phyloP scores from a whole-genome alignment of 805 yeast species.

The Ogataea nakhonphanomensis region DNA sequence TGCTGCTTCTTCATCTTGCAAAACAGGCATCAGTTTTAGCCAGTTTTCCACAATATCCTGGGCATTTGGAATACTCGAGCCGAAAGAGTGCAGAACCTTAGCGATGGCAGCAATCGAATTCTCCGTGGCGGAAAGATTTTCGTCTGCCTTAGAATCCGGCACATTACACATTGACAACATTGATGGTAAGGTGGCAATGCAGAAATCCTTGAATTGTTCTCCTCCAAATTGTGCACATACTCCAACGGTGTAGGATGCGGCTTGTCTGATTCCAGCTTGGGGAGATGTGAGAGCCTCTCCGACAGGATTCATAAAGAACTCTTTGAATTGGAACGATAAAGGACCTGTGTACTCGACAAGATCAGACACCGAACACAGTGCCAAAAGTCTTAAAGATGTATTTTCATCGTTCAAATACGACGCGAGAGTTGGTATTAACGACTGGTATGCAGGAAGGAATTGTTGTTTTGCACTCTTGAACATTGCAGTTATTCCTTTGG shows the following conservation, averaged over 20 bases:
- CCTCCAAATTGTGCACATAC: conserved; percentile 84
- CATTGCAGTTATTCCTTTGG: conserved; percentile 65
- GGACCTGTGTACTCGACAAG: conserved; percentile 77
- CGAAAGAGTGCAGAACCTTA: conserved; percentile 66
- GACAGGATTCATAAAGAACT: conserved; percentile 58
- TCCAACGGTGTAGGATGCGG: conserved; percentile 82
- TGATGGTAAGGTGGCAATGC: conserved; percentile 68
- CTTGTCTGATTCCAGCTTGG: conserved; percentile 77
- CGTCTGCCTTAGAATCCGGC: conserved; percentile 84
- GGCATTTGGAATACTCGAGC: conserved; percentile 55
- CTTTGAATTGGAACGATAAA: conserved; percentile 59
- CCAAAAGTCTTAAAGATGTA: conserved; percentile 68
- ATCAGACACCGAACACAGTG: conserved; percentile 77
- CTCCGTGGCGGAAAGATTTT: conserved; percentile 83
- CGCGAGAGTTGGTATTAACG: conserved; percentile 59
- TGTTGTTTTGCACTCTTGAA: conserved; percentile 58
- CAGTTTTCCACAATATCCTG: conserved; percentile 67
- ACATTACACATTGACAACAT: conserved; percentile 67
- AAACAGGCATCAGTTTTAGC: conserved; percentile 78
- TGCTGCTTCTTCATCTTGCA: conserved; percentile 86
- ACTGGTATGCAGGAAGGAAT: conserved; percentile 64
- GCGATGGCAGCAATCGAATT: conserved; percentile 81
- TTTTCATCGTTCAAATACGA: conserved; percentile 63
- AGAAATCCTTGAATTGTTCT: conserved; percentile 53
- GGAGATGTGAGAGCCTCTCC: conserved; percentile 65